Conservation (phyloP, 257 asterid species). For the Salvia miltiorrhiza region DNA sequence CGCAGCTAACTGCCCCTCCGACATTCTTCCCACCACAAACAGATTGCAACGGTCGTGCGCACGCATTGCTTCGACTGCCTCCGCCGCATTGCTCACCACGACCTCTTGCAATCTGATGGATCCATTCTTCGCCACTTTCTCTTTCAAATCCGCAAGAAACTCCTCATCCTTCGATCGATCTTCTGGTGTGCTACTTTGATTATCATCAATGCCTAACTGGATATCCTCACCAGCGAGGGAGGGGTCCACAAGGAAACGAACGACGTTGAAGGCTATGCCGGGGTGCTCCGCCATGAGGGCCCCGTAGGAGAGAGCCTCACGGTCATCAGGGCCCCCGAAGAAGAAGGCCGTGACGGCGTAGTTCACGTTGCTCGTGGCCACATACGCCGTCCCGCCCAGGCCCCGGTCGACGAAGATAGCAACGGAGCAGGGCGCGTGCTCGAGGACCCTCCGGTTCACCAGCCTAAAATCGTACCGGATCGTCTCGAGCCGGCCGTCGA, state of each 20-base stretch:
- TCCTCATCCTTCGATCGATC: background rate
- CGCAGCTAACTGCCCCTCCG: conserved; percentile 14
- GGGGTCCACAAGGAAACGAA: conserved; percentile 6
- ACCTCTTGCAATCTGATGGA: background rate
- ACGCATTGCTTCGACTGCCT: background rate
- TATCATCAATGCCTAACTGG: background rate
- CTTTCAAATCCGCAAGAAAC: background rate
- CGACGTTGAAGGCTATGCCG: conserved; percentile 23
- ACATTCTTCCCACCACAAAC: conserved; percentile 14
- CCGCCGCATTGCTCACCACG: background rate
- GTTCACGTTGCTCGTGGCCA: conserved; percentile 48
- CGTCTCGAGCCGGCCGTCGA: conserved; percentile 48
- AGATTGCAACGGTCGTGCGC: conserved; percentile 18
- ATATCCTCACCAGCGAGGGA: background rate
- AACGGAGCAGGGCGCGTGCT: conserved; percentile 49
- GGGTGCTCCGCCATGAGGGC: conserved; percentile 57
- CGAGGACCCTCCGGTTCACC: conserved; percentile 44
- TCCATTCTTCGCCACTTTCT: background rate
- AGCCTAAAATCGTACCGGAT: conserved; percentile 37
- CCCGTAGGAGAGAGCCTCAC: conserved; percentile 46
- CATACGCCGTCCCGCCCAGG: conserved; percentile 53
- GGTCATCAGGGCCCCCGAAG: conserved; percentile 53
- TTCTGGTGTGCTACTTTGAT: background rate
- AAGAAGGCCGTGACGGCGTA: conserved; percentile 33
- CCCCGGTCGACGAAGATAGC: conserved; percentile 51